Evolutionary conservation across 1,284 basidiomycete species (phyloP).

Genomic region (Irpex sp.): DNA sequence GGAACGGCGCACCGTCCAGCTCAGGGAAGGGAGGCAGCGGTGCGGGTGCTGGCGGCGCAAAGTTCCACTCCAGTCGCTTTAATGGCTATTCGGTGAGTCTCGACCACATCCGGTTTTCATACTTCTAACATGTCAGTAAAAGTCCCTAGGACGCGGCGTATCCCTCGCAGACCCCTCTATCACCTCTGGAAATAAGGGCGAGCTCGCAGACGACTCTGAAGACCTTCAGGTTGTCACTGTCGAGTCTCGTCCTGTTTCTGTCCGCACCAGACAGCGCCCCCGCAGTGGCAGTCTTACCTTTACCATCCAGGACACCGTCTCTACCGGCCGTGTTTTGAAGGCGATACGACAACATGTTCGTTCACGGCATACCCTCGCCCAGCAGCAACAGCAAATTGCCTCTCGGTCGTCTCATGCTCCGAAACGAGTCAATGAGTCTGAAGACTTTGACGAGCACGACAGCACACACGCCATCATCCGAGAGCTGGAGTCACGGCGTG

Average conservation of each 20-base stretch:
- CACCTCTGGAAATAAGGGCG: constrained; percentile 37
- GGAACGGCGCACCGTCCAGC: constrained; percentile 45
- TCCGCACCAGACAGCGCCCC: constrained; percentile 31
- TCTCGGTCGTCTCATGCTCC: not conserved
- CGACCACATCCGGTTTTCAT: not conserved
- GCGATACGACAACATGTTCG: constrained; percentile 56
- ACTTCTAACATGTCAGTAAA: not conserved
- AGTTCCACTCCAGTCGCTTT: constrained; percentile 63
- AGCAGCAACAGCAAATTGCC: not conserved
- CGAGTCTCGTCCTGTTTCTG: not conserved
- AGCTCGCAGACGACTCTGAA: constrained; percentile 53
- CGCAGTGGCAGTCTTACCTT: constrained; percentile 57
- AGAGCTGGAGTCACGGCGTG: not conserved
- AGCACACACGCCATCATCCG: not conserved
- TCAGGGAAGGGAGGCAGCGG: constrained; percentile 51
- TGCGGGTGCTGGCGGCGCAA: constrained; percentile 57
- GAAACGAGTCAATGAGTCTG: not conserved
- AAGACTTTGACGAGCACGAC: not conserved
- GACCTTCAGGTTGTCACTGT: constrained; percentile 28
- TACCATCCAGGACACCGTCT: constrained; percentile 34
- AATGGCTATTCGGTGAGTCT: constrained; percentile 51
- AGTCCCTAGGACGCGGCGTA: constrained; percentile 62
- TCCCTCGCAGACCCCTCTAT: constrained; percentile 62
- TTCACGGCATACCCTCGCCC: constrained; percentile 47
- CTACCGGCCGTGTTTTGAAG: constrained; percentile 50